Conservation (phyloP, 768 basidiomycete species). For the Boletus rex-veris region DNA sequence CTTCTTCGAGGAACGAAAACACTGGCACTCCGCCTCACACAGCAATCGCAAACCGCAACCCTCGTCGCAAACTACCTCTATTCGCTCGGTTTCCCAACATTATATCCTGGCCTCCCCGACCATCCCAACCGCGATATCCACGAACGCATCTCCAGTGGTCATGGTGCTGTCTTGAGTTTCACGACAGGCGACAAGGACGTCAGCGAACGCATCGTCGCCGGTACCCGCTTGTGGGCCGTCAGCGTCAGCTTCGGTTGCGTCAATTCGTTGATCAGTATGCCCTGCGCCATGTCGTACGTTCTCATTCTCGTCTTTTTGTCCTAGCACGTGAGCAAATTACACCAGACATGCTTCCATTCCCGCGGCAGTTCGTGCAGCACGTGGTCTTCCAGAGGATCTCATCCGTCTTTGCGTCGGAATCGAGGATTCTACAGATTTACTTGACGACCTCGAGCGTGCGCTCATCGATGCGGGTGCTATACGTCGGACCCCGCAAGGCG, state of each 20-base stretch:
- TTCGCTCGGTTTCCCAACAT: conserved; percentile 80
- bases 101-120: conserved; percentile 84
- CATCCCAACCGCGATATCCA: conserved; percentile 90
- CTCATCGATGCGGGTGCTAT: conserved; percentile 91
- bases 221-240: conserved; percentile 93
- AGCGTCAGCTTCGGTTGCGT: conserved; percentile 98
- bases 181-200: conserved; percentile 87
- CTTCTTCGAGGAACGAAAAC: conserved; percentile 95
- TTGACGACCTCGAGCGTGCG: conserved; percentile 93
- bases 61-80: conserved; percentile 85
- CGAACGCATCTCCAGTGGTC: conserved; percentile 83
- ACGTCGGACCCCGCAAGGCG: conserved; percentile 41
- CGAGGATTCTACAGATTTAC: conserved; percentile 87
- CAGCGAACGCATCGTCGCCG: conserved; percentile 90
- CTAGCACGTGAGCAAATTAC: background rate
- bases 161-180: conserved; percentile 93
- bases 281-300: conserved; percentile 98
- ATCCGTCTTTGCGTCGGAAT: conserved; percentile 98
- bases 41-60: conserved; percentile 81
- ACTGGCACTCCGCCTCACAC: conserved; percentile 91
- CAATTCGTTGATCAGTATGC: conserved; percentile 98
- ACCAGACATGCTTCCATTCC: conserved; percentile 92
- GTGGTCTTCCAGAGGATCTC: conserved; percentile 96
- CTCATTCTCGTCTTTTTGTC: background rate
- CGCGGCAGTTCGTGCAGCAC: conserved; percentile 88